Evolutionary conservation across 2,329 filamentous ascomycete genomes (phyloP).

Genomic region (Diaporthe eres): DNA sequence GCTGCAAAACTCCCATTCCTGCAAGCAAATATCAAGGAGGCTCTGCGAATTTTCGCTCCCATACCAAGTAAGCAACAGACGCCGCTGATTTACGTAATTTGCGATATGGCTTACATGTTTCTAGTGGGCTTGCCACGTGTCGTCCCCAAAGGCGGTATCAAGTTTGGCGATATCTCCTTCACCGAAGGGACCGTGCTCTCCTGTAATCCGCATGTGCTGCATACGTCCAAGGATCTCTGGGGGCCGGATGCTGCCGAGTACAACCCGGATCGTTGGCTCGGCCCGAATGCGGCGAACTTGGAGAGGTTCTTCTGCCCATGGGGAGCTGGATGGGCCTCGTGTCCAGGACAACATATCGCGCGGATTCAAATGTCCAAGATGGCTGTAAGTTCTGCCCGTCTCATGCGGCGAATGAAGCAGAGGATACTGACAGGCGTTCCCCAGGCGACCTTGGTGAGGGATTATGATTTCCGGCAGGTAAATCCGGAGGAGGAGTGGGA

Average conservation of each 20-base stretch:
- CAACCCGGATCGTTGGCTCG: conserved; percentile 46
- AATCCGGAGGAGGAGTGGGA: conserved; percentile 46
- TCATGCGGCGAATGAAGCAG: not conserved
- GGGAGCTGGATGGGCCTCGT: conserved; percentile 15
- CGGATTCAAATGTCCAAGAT: conserved; percentile 30
- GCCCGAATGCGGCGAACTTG: conserved; percentile 36
- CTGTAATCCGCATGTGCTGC: conserved; percentile 47
- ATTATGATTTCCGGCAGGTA: conserved; percentile 44
- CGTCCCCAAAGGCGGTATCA: conserved; percentile 46
- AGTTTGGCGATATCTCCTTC: conserved; percentile 46
- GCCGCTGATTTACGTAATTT: not conserved
- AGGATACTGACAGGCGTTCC: not conserved
- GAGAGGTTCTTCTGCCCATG: conserved; percentile 43
- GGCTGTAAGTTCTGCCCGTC: not conserved
- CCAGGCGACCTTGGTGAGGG: conserved; percentile 24
- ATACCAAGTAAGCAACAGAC: conserved; percentile 41
- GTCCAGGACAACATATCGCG: conserved; percentile 26
- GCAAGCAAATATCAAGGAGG: conserved; percentile 53
- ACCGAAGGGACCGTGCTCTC: conserved; percentile 48
- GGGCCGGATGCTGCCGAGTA: conserved; percentile 45
- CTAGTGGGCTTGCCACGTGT: conserved; percentile 49
- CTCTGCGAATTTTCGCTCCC: conserved; percentile 45
- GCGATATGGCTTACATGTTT: not conserved
- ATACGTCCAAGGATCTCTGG: conserved; percentile 47
- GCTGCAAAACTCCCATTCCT: conserved; percentile 51